These are phyloP conservation scores for Arctostaphylos glauca DNA, from an alignment of 148 eudicot species.

Conservation along the genomic window DNA sequence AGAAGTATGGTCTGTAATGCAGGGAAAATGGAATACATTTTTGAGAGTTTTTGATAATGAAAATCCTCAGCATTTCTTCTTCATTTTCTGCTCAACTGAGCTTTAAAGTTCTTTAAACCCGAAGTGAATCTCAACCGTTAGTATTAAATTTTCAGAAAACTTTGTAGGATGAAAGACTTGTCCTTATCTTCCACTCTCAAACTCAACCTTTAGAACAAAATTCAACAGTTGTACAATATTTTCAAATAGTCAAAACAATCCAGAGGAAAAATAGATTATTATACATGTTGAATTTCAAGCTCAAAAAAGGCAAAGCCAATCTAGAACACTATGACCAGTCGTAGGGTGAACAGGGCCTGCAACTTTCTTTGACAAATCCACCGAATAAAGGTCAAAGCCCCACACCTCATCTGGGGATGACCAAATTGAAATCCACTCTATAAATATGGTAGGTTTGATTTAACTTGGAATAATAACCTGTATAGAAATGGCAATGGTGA, in stretches of 20 bases:
- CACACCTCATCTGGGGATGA: not conserved
- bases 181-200: not conserved
- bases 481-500: conserved; percentile 1
- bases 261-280: not conserved
- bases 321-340: not conserved
- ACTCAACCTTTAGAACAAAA: not conserved
- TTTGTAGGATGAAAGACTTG: not conserved
- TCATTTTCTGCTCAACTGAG: too few relatives aligned
- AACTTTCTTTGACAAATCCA: not conserved
- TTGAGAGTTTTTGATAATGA: too few relatives aligned
- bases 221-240: not conserved
- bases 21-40: too few relatives aligned
- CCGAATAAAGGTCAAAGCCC: not conserved
- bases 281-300: not conserved
- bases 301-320: not conserved
- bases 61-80: too few relatives aligned
- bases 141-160: not conserved
- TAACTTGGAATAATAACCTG: too few relatives aligned
- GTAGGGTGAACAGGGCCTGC: not conserved
- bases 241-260: conserved; percentile 3
- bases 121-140: not conserved
- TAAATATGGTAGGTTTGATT: not conserved
- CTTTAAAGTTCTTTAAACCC: too few relatives aligned
- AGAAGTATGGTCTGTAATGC: too few relatives aligned
- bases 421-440: not conserved